Base-by-base conservation (phyloP, 2,329 filamentous ascomycete species). In the Colletotrichum sp. region DNA sequence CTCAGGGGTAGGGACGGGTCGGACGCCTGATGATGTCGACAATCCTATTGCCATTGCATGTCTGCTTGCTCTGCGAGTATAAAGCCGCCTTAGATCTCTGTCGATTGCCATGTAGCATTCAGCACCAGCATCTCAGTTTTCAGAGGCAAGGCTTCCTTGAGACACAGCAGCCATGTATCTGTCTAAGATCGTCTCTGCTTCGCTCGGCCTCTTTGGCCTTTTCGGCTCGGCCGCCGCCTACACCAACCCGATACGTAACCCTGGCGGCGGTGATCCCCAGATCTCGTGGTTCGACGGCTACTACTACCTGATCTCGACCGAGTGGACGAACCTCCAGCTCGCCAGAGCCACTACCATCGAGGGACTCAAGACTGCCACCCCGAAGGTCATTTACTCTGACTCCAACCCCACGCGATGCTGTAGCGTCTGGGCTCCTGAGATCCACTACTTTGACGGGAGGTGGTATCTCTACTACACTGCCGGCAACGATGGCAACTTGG, bases 401-500 rank as follows among this genome's bases (percentile, higher is more conserved):
- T 82, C 81, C 6, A 87, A 86, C 18, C 79, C 89, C 3, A 83
- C 83, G 6, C 84, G 89, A 18, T 89, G 88, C 81, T 89, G 89
- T 80, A 91, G 90, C 70, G 87, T 92, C 49, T 92, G 90, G 90
- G 90, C 90, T 0, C 90, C 90, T 0, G 90, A 91, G 78, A 82
- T 91, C 0, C 90, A 91, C 78, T 88, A 87, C 72, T 79, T 91
- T 9, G 85, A 87, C n/a, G 83, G 82, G 16, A 79, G 71, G 21
- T 88, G 90, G 90, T 91, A 90, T 72, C 86, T 92, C 52, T 92
- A 92, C 82, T 92, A 91, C 80, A 89, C 89, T 0, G 88, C 89
- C 2, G 89, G 89, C 1, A 84, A 83, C 28, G 80, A 81, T 3
- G 83, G 81, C 4, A 85, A 90, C 76, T 82, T 91, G 2, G 87